Conservation (phyloP, 73 alveolate genomes). For the Tetrahymena malaccensis region DNA sequence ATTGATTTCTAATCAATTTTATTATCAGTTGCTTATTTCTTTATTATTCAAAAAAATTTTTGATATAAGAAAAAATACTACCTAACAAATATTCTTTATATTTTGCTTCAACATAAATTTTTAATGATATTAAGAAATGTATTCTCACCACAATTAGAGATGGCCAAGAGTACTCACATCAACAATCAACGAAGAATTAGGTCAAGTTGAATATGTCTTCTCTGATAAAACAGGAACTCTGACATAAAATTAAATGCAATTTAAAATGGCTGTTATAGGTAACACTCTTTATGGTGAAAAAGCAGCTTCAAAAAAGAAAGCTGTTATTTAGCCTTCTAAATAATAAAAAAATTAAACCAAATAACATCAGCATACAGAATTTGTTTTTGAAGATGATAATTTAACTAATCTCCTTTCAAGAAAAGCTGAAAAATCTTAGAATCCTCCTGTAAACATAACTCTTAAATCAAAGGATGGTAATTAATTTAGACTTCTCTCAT, state of each 20-base stretch:
- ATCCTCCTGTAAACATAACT: neutral
- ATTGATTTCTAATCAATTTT: too few relatives aligned
- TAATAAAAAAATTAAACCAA: neutral
- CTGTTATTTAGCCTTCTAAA: neutral
- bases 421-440: conserved; percentile 16
- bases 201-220: conserved; percentile 96
- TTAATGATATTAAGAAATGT: conserved; percentile 35
- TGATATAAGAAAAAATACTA: neutral
- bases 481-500: neutral
- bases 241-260: conserved; percentile 96
- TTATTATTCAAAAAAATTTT: too few relatives aligned
- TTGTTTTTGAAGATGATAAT: conserved; percentile 13
- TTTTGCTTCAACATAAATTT: neutral
- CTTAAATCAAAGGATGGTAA: neutral
- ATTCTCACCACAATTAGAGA: conserved; percentile 61
- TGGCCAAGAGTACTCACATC: conserved; percentile 93
- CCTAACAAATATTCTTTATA: neutral
- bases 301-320: conserved; percentile 7
- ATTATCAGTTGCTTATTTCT: too few relatives aligned
- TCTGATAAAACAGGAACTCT: conserved; percentile 99
- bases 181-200: conserved; percentile 97
- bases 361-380: conserved; percentile 12
- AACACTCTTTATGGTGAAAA: conserved; percentile 26
- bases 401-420: conserved; percentile 15
- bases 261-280: conserved; percentile 71